These are phyloP conservation scores for Cucumis hystrix DNA, from an alignment of 306 rosid genomes.

Conservation along the genomic window DNA sequence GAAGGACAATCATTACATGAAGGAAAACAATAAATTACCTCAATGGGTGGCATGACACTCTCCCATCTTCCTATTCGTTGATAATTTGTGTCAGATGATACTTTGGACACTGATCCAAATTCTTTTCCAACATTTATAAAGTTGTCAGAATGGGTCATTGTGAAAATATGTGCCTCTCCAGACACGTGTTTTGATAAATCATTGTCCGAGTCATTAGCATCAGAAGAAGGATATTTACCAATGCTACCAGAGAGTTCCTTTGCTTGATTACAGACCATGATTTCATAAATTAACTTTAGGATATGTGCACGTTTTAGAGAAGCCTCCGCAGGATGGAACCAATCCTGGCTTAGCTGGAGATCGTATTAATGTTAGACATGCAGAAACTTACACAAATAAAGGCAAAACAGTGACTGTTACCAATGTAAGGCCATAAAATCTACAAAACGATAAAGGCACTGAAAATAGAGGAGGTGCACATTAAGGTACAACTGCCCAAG, in stretches of 20 bases:
- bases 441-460: background rate
- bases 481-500: background rate
- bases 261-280: slow-evolving; percentile 24
- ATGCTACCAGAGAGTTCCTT: slow-evolving; percentile 17
- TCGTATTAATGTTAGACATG: background rate
- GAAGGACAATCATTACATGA: background rate
- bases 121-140: slow-evolving; percentile 14
- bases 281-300: slow-evolving; percentile 33
- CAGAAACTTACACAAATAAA: slow-evolving; percentile 1
- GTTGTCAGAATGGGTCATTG: slow-evolving; percentile 4
- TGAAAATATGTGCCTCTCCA: slow-evolving; percentile 10
- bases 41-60: slow-evolving; percentile 33
- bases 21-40: slow-evolving; percentile 27
- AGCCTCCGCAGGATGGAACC: slow-evolving; percentile 68
- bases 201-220: slow-evolving; percentile 7
- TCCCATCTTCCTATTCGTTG: slow-evolving; percentile 11
- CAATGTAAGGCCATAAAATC: background rate
- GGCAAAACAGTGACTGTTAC: background rate
- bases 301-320: slow-evolving; percentile 45
- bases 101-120: slow-evolving; percentile 14
- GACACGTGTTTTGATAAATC: slow-evolving; percentile 15
- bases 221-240: slow-evolving; percentile 15
- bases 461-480: background rate
- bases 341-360: slow-evolving; percentile 39
- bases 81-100: slow-evolving; percentile 15